phyloP scores from a whole-genome alignment of 441 rosid genomes.

The Caryocar brasiliense region DNA sequence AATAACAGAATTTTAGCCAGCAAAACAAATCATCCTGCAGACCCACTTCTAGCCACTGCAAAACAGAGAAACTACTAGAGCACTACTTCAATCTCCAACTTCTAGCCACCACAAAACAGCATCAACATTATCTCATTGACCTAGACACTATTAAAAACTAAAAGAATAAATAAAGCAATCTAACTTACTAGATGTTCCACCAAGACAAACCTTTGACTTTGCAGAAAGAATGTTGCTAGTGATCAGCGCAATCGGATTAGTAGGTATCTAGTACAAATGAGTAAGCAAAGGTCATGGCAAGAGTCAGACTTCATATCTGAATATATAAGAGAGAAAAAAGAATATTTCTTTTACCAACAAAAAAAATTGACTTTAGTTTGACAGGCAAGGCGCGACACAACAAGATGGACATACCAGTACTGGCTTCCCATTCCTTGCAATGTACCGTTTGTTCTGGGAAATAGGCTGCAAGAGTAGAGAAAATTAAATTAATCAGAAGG shows the following conservation, averaged over 20 bases:
- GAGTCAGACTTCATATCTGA: background rate
- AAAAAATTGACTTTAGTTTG: background rate
- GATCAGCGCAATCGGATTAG: constrained; percentile 61
- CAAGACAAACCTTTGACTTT: constrained; percentile 60
- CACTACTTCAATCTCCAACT: too few relatives aligned
- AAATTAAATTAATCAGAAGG: constrained; percentile 2
- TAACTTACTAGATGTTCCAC: background rate
- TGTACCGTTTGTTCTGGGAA: constrained; percentile 65
- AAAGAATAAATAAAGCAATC: too few relatives aligned
- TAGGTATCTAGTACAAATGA: constrained; percentile 50
- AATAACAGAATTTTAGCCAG: too few relatives aligned
- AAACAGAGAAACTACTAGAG: too few relatives aligned
- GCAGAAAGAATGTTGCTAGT: constrained; percentile 67
- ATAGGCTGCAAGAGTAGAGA: constrained; percentile 51
- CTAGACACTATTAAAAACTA: too few relatives aligned
- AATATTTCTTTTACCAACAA: background rate
- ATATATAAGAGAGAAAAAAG: background rate
- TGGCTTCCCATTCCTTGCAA: constrained; percentile 68
- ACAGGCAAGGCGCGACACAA: constrained; percentile 7
- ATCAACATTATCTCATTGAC: too few relatives aligned
- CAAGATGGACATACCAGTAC: constrained; percentile 44
- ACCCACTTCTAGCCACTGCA: too few relatives aligned
- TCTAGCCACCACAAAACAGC: too few relatives aligned
- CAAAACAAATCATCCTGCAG: too few relatives aligned
- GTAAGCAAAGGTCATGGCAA: constrained; percentile 9